phyloP scores from a whole-genome alignment of 176 grass and related monocot species.

The Alopecurus myosuroides region DNA sequence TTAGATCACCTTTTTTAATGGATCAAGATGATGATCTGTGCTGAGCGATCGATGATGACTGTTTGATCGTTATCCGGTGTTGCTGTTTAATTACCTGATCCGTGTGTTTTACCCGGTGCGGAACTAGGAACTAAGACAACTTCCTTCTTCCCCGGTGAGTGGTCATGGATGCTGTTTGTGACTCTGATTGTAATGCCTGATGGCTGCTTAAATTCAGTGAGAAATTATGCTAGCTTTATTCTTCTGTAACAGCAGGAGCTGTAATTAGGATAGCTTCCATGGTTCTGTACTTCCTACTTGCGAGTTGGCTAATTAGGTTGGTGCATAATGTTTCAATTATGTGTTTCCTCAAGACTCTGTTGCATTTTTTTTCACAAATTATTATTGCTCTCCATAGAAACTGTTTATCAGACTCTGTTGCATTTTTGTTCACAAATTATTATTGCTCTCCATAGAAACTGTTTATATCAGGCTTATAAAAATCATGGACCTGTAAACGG shows the following conservation, averaged over 20 bases:
- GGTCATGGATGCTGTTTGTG: neutral
- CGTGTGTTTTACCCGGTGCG: neutral
- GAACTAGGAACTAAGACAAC: constrained; percentile 14
- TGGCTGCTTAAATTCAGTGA: no score
- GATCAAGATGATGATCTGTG: constrained; percentile 2
- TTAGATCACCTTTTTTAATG: constrained; percentile 28
- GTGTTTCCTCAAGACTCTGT: neutral
- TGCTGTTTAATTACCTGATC: constrained; percentile 19
- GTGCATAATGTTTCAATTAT: neutral
- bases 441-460: neutral
- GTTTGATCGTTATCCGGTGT: neutral
- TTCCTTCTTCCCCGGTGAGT: neutral
- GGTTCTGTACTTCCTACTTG: neutral
- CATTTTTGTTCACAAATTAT: neutral
- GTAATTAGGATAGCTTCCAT: neutral
- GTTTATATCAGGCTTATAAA: neutral
- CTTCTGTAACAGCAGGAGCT: neutral
- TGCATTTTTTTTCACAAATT: neutral
- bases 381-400: neutral
- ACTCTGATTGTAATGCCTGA: neutral
- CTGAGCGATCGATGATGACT: neutral
- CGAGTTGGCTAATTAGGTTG: neutral
- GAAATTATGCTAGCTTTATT: neutral
- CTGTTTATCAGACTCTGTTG: neutral
- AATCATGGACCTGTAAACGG: neutral